Percentiles rank a stretch among this genome's conserved stretches.
Conservation (phyloP, 2,329 filamentous ascomycete genomes). For the Ophiocordyceps australis region DNA sequence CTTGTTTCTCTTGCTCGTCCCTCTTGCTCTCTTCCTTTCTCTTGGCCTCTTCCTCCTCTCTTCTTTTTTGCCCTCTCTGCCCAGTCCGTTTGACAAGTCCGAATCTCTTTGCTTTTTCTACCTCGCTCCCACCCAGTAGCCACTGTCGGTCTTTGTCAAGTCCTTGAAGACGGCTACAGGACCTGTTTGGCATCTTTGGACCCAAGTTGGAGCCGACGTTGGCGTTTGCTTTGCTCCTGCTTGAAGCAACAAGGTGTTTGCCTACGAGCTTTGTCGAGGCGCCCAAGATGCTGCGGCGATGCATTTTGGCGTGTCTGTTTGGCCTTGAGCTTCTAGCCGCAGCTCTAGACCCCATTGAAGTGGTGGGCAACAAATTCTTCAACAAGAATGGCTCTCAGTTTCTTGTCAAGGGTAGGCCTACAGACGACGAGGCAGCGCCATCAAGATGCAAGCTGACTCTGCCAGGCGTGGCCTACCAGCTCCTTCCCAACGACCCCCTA, state of each 20-base stretch:
- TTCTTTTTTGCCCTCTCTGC: background rate
- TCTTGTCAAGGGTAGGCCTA: conserved; percentile 53
- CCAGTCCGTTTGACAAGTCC: background rate
- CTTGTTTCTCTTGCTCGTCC: background rate
- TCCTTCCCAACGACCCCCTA: conserved; percentile 51
- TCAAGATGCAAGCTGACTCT: conserved; percentile 1
- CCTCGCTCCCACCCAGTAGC: too few species aligned
- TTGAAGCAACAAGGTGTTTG: too few species aligned
- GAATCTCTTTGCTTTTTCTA: too few species aligned
- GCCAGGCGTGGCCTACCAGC: conserved; percentile 55
- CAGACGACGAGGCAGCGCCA: background rate
- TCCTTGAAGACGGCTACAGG: too few species aligned
- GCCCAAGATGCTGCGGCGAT: conserved; percentile 1
- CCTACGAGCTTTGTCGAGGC: too few species aligned
- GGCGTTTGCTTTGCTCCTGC: too few species aligned
- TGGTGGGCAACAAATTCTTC: conserved; percentile 72
- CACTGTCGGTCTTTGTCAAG: too few species aligned
- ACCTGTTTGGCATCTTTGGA: too few species aligned
- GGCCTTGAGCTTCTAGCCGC: conserved; percentile 13
- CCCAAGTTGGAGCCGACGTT: too few species aligned
- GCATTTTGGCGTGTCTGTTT: conserved; percentile 14
- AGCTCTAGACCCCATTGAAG: conserved; percentile 28
- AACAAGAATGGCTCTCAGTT: conserved; percentile 64
- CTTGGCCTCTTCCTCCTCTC: background rate
- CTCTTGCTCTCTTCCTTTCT: background rate